Conservation (phyloP, 2,329 filamentous ascomycete species). For the Claviceps monticola region DNA sequence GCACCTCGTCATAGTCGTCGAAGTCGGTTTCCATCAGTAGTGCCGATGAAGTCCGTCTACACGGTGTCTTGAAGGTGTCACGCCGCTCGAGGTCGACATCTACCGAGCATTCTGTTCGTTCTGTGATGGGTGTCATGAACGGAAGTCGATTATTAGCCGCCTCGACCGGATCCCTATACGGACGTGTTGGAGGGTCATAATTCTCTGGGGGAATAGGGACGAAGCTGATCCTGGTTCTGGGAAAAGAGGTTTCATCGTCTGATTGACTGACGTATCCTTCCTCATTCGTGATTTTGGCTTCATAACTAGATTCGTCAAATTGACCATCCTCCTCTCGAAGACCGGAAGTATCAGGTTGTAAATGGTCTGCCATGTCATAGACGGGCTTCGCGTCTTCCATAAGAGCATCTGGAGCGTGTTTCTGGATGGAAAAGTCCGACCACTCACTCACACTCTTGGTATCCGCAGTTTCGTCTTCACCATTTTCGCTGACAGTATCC, state of each 20-base stretch:
- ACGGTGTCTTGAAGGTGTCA: conserved; percentile 65
- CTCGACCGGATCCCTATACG: conserved; percentile 67
- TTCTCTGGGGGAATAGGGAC: conserved; percentile 75
- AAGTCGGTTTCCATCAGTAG: conserved; percentile 18
- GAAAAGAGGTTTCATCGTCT: conserved; percentile 25
- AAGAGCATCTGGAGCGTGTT: conserved; percentile 45
- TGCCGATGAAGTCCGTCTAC: conserved; percentile 32
- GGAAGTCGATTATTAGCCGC: conserved; percentile 82
- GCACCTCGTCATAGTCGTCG: conserved; percentile 27
- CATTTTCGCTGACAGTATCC: conserved; percentile 24
- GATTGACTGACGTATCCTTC: conserved; percentile 30
- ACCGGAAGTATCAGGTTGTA: neutral
- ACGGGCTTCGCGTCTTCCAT: conserved; percentile 16
- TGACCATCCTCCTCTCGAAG: neutral
- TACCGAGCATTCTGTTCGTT: conserved; percentile 82
- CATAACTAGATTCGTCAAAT: conserved; percentile 1
- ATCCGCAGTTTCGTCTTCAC: conserved; percentile 37
- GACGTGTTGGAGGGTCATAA: conserved; percentile 64
- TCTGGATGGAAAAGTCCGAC: conserved; percentile 73
- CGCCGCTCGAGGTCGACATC: conserved; percentile 47
- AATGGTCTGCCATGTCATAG: conserved; percentile 16
- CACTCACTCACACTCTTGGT: conserved; percentile 62
- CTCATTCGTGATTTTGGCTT: conserved; percentile 20
- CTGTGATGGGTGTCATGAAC: conserved; percentile 98
- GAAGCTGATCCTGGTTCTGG: conserved; percentile 50